Base-by-base conservation (phyloP, 176 grass and related monocot species). In the Rhynchospora breviuscula region DNA sequence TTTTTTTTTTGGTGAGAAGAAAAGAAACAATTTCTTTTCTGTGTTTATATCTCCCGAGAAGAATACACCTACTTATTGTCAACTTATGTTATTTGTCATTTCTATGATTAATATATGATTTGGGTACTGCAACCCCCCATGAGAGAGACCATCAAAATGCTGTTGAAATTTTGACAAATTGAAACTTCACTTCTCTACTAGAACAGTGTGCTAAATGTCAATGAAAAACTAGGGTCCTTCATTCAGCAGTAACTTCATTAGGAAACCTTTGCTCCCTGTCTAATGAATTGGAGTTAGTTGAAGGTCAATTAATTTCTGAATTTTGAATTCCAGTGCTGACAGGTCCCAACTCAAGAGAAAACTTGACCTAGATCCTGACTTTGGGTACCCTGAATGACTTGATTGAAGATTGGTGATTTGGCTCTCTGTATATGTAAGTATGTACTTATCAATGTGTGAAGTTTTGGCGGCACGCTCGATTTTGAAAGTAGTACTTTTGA, bases 291-390 rank as follows among this genome's bases (percentile, higher is more conserved):
- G 0, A 48, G 17, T 63, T 78, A 19, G 25, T 49, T 85, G n/a
- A 31, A 59, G 21, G 49, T 15, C 54, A 40, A 47, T 35, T 77
- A 68, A 81, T 79, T 48, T 19, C 85, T 52, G 26, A 56, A 76
- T 87, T 79, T 91, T 93, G 85, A 89, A 78, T 78, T 7, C 23
- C 51, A 98, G 95, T 88, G 95, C 89, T 5, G 95, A 98, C 53
- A 94, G 90, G 72, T 93, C 95, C 8, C 86, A 67, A 69, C 81
- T 98, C 75, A 98, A 98, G 90, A 91, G 95, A 35, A 98, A 94
- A 87, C 86, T 98, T 86, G 95, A 93, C 85, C 86, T 94, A 86
- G 95, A 98, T 85, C 92, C 92, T 46, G 95, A 98, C 11, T 98
- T 94, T 82, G 92, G 88, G 74, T 94, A 87, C 18, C 65, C 75